These are phyloP conservation scores for Metschnikowia arizonensis DNA, from an alignment of 805 yeast genomes.

Conservation along the genomic window DNA sequence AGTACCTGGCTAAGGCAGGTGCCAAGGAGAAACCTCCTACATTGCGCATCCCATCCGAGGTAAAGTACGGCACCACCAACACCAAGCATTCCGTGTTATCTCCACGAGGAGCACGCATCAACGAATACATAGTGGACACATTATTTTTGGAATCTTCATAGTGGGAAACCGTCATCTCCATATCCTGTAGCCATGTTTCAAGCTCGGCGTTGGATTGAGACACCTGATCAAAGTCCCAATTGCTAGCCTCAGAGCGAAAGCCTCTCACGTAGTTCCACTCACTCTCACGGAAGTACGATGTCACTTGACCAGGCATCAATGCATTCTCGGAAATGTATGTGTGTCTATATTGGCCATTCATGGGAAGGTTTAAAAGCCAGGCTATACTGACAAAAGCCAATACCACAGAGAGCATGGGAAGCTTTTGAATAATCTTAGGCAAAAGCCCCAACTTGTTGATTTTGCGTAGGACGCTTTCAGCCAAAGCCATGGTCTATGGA, in stretches of 20 bases:
- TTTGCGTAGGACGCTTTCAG: constrained; percentile 37
- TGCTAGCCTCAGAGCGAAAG: constrained; percentile 56
- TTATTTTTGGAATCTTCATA: constrained; percentile 30
- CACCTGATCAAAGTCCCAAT: constrained; percentile 30
- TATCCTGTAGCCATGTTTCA: constrained; percentile 57
- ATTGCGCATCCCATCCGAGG: constrained; percentile 60
- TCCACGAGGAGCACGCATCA: constrained; percentile 89
- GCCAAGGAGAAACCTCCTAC: constrained; percentile 77
- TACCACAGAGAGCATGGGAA: constrained; percentile 34
- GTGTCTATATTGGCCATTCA: constrained; percentile 74
- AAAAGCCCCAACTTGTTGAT: constrained; percentile 38
- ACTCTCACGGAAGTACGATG: constrained; percentile 83
- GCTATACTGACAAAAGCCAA: constrained; percentile 32
- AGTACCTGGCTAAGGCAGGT: constrained; percentile 71
- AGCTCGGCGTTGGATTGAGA: constrained; percentile 44
- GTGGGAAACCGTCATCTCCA: constrained; percentile 62
- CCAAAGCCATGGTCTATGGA: constrained; percentile 36
- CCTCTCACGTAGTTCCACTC: constrained; percentile 94
- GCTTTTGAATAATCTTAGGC: constrained; percentile 30
- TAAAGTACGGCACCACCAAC: constrained; percentile 81
- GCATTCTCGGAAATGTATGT: constrained; percentile 96
- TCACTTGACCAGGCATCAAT: constrained; percentile 93
- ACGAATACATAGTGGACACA: constrained; percentile 55
- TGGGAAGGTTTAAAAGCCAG: constrained; percentile 61
- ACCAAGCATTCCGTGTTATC: constrained; percentile 96